phyloP scores from a whole-genome alignment of 352 stramenopile species.

The Hyaloperonospora brassicae region DNA sequence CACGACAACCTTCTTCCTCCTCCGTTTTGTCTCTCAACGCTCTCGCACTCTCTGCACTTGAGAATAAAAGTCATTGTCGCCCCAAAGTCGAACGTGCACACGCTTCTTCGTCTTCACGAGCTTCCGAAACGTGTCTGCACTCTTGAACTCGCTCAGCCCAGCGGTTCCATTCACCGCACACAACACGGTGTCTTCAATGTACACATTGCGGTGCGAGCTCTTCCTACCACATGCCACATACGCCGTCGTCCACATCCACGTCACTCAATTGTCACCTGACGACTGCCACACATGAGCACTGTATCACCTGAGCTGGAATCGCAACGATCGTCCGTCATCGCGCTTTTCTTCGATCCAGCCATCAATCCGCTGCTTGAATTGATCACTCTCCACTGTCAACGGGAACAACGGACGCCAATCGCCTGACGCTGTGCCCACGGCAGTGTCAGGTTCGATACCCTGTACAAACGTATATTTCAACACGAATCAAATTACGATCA shows the following conservation, averaged over 20 bases:
- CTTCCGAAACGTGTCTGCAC: slow-evolving; percentile 18
- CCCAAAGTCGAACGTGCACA: slow-evolving; percentile 80
- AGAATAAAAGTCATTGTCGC: slow-evolving; percentile 98
- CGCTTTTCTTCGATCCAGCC: slow-evolving; percentile 25
- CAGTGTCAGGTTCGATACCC: no score
- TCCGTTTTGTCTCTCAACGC: background rate
- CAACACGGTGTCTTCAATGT: slow-evolving; percentile 88
- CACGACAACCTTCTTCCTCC: background rate
- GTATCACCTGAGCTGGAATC: slow-evolving; percentile 31
- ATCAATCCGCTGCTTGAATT: slow-evolving; percentile 74
- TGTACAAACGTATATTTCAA: background rate
- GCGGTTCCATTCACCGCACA: slow-evolving; percentile 53
- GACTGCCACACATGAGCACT: background rate
- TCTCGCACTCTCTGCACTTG: slow-evolving; percentile 55
- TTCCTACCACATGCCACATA: slow-evolving; percentile 15
- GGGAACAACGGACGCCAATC: slow-evolving; percentile 21
- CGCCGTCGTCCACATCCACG: no score
- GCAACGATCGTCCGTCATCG: slow-evolving; percentile 10
- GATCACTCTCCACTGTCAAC: slow-evolving; percentile 78
- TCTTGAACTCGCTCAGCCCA: slow-evolving; percentile 26
- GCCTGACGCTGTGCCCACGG: background rate
- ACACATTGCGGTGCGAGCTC: slow-evolving; percentile 63
- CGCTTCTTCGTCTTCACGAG: slow-evolving; percentile 15
- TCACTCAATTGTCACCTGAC: background rate
- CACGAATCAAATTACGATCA: background rate